Evolutionary conservation across 2,329 filamentous ascomycete species (phyloP), one percentile per base, ranked within the genome.

Genomic region (Gnomoniopsis smithogilvyi): DNA sequence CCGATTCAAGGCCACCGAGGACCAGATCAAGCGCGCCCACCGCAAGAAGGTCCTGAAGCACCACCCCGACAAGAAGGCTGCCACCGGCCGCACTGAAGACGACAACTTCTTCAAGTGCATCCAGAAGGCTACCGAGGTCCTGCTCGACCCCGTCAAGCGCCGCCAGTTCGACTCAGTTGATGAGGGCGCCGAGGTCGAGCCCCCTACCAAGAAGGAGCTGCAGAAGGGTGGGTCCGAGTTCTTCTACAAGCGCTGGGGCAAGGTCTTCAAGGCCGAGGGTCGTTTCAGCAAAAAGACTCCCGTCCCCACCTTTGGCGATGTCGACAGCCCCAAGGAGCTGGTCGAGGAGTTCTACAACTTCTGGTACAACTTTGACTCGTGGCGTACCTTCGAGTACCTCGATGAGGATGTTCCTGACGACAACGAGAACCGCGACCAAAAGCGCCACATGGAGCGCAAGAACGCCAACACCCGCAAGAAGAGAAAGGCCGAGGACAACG

Each of bases 101-200:
- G 95, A 99, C 76, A 91, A 90, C 75, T 99, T 99, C 83, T 99
- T 99, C 89, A 99, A 99, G 85, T 99, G 96, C 78, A 99, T 99
- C 75, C 96, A 99, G 75, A 97, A 97, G 78, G 95, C 95, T 59
- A 94, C 90, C 68, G 95, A 99, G 70, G 84, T 98, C 54, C 89
- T 99, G 19, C 85, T 92, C 57, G 95, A 99, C 79, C 95, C 95
- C 54, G 82, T 88, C 74, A 96, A 92, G 80, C 91, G 95, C 63
- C 88, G 93, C 60, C 95, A 99, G 78, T 99, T 90, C 78, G 95
- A 99, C 77, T 96, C 92, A 2, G 93, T 98, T 62, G 95, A 99
- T 70, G 93, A 97, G 77, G 87, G 86, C 67, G 95, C 95, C 64
- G 91, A 99, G 60, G 89, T 96, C 60, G 91, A 96, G 70, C 91